Evolutionary conservation across 345 rosid genomes (phyloP).

Genomic region (Citropsis articulata): DNA sequence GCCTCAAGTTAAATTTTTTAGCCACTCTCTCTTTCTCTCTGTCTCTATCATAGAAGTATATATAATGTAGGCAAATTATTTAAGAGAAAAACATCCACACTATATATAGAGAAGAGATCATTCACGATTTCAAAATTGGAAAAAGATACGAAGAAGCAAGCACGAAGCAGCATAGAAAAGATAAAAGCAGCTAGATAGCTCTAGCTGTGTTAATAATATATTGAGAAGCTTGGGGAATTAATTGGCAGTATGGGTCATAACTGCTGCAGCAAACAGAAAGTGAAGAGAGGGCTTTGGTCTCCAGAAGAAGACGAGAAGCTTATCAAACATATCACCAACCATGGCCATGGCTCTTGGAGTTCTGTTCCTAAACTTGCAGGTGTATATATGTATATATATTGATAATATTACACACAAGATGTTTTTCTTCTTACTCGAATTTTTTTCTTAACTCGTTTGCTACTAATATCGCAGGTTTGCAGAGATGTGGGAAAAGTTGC

Average conservation of each 20-base stretch:
- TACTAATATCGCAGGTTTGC: slow-evolving; percentile 31
- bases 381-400: background rate
- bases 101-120: background rate
- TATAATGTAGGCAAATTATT: background rate
- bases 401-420: background rate
- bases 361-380: slow-evolving; percentile 60
- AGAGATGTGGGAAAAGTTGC: slow-evolving; percentile 71
- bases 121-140: background rate
- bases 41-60: background rate
- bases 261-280: slow-evolving; percentile 64
- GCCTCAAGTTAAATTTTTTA: slow-evolving; percentile 19
- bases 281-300: slow-evolving; percentile 67
- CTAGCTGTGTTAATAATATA: background rate
- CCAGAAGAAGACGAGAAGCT: slow-evolving; percentile 74
- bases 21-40: background rate
- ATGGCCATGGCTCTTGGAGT: slow-evolving; percentile 63
- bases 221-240: background rate
- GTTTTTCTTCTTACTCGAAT: background rate
- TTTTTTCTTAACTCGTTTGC: background rate
- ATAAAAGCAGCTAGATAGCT: background rate
- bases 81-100: background rate
- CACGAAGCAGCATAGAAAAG: background rate
- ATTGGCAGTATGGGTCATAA: slow-evolving; percentile 42
- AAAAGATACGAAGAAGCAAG: background rate
- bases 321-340: slow-evolving; percentile 33